Percentiles rank a stretch among this genome's conserved stretches.
Conservation (phyloP, 176 grass and related monocot genomes). For the Oryza australiensis region DNA sequence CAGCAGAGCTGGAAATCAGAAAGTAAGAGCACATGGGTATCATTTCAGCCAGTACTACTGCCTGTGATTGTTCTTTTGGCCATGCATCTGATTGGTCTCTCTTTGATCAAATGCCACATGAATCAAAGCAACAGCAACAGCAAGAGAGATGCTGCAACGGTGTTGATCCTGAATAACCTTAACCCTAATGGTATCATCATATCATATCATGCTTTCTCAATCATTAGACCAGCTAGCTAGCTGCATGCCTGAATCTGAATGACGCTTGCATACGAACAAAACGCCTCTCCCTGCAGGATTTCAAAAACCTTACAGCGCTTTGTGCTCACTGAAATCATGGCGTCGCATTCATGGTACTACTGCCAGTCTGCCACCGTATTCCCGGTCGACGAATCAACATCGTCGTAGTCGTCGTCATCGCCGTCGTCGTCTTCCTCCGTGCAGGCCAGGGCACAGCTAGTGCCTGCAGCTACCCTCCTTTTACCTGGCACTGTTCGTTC, state of each 20-base stretch:
- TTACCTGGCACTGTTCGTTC: constrained; percentile 35
- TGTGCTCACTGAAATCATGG: constrained; percentile 10
- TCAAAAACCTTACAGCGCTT: constrained; percentile 20
- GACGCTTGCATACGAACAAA: not conserved
- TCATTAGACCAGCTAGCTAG: constrained; percentile 27
- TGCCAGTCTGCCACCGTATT: not conserved
- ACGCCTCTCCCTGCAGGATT: not conserved
- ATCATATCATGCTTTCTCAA: constrained; percentile 36
- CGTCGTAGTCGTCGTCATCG: not conserved
- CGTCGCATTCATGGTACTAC: not conserved
- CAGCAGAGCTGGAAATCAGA: not conserved
- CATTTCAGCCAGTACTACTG: constrained; percentile 18
- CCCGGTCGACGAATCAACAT: constrained; percentile 8
- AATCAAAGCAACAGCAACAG: constrained; percentile 30
- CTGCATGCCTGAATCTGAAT: not conserved
- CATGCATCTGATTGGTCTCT: constrained; percentile 18
- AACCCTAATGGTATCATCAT: not conserved
- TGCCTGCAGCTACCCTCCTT: constrained; percentile 31
- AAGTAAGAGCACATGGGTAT: constrained; percentile 24
- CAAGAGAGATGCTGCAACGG: not conserved
- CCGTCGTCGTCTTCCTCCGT: not conserved
- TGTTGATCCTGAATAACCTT: not conserved
- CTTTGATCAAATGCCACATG: constrained; percentile 37
- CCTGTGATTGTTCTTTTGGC: constrained; percentile 34
- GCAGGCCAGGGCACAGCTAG: not conserved